Evolutionary conservation across 164 flowering plant genomes (phyloP).

Genomic region (Stephania japonica): DNA sequence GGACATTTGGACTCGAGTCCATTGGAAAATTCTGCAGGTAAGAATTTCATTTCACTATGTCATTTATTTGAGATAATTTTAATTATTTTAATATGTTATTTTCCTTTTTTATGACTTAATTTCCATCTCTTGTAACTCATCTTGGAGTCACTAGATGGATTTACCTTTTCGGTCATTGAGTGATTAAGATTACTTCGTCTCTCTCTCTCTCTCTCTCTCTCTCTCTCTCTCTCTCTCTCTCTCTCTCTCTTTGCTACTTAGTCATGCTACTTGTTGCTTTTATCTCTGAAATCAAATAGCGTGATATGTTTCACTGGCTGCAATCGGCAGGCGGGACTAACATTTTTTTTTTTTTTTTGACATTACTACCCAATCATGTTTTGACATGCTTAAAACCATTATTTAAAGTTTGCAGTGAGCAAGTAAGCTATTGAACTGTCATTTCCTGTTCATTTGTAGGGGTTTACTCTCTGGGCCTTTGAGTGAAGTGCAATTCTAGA

Average conservation of each 20-base stretch:
- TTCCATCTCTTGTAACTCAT: background rate
- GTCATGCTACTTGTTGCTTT: too few species aligned
- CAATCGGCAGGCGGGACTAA: too few species aligned
- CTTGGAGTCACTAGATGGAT: background rate
- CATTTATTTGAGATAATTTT: background rate
- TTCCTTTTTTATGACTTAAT: background rate
- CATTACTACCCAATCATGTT: too few species aligned
- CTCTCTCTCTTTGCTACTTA: background rate
- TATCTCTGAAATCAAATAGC: too few species aligned
- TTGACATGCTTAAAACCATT: too few species aligned
- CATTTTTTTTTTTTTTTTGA: too few species aligned
- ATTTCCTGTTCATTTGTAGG: too few species aligned
- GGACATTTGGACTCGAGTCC: constrained; percentile 66
- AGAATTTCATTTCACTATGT: constrained; percentile 10
- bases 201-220: background rate
- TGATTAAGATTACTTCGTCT: background rate
- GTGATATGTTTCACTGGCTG: too few species aligned
- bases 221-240: background rate
- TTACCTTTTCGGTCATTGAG: background rate
- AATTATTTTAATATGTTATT: background rate
- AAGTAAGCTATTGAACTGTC: too few species aligned
- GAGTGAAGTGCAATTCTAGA: too few species aligned
- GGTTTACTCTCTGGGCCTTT: too few species aligned
- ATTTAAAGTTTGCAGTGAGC: too few species aligned
- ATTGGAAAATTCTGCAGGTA: constrained; percentile 84